Conservation (phyloP, 768 basidiomycete genomes). For the Russula foetens region DNA sequence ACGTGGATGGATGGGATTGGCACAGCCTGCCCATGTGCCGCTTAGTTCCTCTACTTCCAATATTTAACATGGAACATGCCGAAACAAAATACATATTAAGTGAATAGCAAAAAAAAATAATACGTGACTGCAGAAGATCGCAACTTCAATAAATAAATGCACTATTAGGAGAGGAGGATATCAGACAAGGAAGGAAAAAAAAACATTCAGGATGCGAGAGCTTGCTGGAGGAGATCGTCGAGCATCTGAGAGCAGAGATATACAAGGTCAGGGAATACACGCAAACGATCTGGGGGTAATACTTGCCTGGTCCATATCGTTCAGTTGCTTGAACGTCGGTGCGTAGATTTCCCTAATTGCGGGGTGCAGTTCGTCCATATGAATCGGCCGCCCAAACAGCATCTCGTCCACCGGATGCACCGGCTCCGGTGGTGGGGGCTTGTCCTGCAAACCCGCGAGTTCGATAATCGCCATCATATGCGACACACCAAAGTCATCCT, state of each 20-base stretch:
- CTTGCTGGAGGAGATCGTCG: slow-evolving; percentile 23
- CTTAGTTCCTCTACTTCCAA: no score
- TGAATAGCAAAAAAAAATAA: background rate
- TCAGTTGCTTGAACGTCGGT: slow-evolving; percentile 60
- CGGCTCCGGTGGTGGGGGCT: slow-evolving; percentile 30
- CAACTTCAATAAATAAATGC: slow-evolving; percentile 3
- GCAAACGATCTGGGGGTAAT: background rate
- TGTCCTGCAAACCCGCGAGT: slow-evolving; percentile 37
- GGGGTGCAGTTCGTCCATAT: slow-evolving; percentile 60
- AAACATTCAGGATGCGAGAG: background rate
- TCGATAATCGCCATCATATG: slow-evolving; percentile 89
- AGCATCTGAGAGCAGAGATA: slow-evolving; percentile 19
- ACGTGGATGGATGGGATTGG: no score
- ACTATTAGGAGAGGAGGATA: background rate
- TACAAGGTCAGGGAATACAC: background rate
- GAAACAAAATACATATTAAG: slow-evolving; percentile 9
- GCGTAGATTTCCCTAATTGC: slow-evolving; percentile 63
- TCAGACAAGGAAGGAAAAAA: background rate
- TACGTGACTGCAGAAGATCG: background rate
- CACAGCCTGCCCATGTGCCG: no score
- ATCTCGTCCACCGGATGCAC: slow-evolving; percentile 63
- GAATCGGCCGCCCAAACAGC: slow-evolving; percentile 59
- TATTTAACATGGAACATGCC: background rate
- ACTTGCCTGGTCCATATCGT: slow-evolving; percentile 72
- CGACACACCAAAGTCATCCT: slow-evolving; percentile 79